Conservation (phyloP, 352 stramenopile species). For the Plasmopara halstedii region DNA sequence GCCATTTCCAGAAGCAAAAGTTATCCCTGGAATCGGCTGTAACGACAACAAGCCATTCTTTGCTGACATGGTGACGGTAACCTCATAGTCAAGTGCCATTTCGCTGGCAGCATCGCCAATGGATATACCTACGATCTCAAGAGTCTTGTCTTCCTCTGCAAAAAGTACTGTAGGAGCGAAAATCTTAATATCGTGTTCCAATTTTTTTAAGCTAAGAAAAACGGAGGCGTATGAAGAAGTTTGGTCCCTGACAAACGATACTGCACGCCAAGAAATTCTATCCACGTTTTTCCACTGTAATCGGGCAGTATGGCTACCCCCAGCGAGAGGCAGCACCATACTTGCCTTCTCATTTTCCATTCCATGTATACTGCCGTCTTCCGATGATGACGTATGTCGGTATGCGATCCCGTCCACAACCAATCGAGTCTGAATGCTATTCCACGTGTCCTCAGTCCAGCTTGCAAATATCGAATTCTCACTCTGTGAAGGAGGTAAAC, state of each 20-base stretch:
- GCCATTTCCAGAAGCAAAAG: constrained; percentile 42
- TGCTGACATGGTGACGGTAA: constrained; percentile 49
- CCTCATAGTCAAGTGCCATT: constrained; percentile 53
- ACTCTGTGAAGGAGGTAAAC: constrained; percentile 56
- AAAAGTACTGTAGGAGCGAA: constrained; percentile 23
- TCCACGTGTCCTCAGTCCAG: constrained; percentile 40
- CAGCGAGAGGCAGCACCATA: constrained; percentile 50
- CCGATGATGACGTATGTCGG: constrained; percentile 54
- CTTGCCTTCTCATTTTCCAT: constrained; percentile 65
- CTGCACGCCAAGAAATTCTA: constrained; percentile 49
- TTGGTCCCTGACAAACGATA: constrained; percentile 67
- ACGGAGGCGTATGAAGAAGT: constrained; percentile 57
- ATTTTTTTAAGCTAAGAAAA: constrained; percentile 57
- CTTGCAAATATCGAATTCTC: constrained; percentile 61
- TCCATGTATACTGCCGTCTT: constrained; percentile 56
- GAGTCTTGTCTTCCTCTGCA: constrained; percentile 39
- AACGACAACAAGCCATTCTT: constrained; percentile 47
- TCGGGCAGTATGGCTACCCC: constrained; percentile 49
- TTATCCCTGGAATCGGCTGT: constrained; percentile 50
- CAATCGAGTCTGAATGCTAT: constrained; percentile 50
- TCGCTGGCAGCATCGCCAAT: constrained; percentile 42
- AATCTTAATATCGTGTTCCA: constrained; percentile 65
- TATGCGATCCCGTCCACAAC: constrained; percentile 65
- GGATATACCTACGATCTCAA: constrained; percentile 32
- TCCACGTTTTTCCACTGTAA: constrained; percentile 77